phyloP scores from a whole-genome alignment of 306 rosid genomes.

The Vicia faba region DNA sequence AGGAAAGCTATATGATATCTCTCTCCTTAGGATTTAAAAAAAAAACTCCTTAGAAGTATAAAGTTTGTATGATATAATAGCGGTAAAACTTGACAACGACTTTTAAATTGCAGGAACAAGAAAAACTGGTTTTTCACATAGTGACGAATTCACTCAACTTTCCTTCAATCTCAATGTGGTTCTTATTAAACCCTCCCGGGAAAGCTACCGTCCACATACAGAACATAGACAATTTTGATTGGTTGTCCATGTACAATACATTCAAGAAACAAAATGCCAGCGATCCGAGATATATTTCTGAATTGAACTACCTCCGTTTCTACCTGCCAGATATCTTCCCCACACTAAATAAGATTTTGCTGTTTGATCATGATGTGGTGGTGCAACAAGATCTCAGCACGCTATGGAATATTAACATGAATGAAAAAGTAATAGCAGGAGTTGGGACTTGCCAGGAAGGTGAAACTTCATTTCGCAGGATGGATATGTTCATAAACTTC shows the following conservation, averaged over 20 bases:
- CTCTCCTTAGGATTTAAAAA: no score
- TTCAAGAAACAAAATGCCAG: constrained; percentile 49
- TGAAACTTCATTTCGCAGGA: constrained; percentile 61
- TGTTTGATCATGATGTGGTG: constrained; percentile 95
- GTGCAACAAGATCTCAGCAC: constrained; percentile 77
- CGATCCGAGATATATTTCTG: constrained; percentile 82
- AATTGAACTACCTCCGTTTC: constrained; percentile 91
- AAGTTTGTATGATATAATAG: background rate
- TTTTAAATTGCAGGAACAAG: constrained; percentile 66
- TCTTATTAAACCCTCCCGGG: constrained; percentile 71
- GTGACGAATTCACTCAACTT: constrained; percentile 84
- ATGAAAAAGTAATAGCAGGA: constrained; percentile 75
- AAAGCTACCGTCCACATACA: constrained; percentile 76
- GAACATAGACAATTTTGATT: constrained; percentile 64
- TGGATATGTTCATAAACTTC: constrained; percentile 77
- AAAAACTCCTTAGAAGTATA: no score
- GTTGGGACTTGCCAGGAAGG: constrained; percentile 72
- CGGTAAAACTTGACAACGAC: constrained; percentile 34
- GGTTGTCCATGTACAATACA: constrained; percentile 60
- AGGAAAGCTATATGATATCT: constrained; percentile 4
- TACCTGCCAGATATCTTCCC: constrained; percentile 86
- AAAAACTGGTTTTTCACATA: constrained; percentile 83
- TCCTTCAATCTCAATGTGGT: constrained; percentile 97
- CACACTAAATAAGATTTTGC: constrained; percentile 63
- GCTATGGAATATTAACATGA: constrained; percentile 72